Conservation (phyloP, 768 basidiomycete genomes). For the Auricularia heimuer region DNA sequence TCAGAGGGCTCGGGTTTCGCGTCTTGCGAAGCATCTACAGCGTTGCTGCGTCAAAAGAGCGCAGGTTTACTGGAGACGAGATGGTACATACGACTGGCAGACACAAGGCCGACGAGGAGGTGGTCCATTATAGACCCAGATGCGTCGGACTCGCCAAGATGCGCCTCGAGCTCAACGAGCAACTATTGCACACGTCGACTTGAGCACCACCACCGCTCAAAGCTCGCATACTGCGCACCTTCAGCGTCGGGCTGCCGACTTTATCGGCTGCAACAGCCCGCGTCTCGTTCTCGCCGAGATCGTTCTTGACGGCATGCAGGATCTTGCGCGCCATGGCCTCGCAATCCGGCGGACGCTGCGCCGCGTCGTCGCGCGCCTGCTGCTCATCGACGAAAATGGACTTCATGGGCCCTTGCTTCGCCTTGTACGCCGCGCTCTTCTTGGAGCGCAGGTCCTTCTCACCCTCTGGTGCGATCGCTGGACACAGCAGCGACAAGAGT, state of each 20-base stretch:
- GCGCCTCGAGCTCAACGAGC: constrained; percentile 72
- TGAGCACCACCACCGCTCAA: not conserved
- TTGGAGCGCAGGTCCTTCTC: constrained; percentile 54
- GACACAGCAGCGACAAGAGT: constrained; percentile 67
- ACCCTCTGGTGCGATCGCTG: constrained; percentile 23
- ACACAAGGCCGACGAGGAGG: constrained; percentile 66
- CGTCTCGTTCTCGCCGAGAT: constrained; percentile 59
- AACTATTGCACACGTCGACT: constrained; percentile 37
- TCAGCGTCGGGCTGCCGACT: constrained; percentile 66
- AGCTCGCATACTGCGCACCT: constrained; percentile 35
- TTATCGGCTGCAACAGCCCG: constrained; percentile 67
- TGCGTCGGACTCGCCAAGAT: constrained; percentile 45
- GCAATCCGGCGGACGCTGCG: constrained; percentile 40
- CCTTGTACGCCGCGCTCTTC: constrained; percentile 75
- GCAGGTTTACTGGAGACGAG: too few species aligned
- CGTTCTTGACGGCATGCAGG: constrained; percentile 42
- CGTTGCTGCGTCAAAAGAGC: too few species aligned
- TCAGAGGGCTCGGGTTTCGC: constrained; percentile 46
- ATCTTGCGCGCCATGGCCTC: constrained; percentile 29
- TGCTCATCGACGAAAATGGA: constrained; percentile 50
- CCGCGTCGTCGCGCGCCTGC: constrained; percentile 28
- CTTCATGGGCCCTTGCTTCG: constrained; percentile 69
- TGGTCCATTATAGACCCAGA: constrained; percentile 72
- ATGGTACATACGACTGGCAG: constrained; percentile 43
- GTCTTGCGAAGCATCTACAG: not conserved